Evolutionary conservation across 2,329 filamentous ascomycete genomes (phyloP).

Genomic region (Drechslerella coelobrocha): DNA sequence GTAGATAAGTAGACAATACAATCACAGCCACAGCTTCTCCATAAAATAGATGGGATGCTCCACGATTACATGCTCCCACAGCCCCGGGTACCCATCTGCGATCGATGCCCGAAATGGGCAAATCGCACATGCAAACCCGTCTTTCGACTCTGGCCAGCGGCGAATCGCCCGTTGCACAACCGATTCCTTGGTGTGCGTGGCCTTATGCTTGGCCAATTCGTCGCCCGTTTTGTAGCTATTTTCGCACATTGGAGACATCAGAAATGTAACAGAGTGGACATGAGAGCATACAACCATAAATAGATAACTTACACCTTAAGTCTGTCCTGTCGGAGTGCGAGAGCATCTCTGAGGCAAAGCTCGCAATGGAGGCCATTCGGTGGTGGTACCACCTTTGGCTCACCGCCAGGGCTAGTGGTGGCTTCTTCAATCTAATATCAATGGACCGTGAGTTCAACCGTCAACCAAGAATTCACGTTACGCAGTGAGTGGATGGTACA

Average conservation of each 20-base stretch:
- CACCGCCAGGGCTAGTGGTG: too few relatives aligned
- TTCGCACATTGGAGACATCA: neutral
- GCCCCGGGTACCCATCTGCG: constrained; percentile 23
- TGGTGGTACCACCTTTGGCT: neutral
- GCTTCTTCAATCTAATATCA: too few relatives aligned
- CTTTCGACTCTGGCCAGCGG: constrained; percentile 21
- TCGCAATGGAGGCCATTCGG: too few relatives aligned
- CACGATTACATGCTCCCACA: constrained; percentile 31
- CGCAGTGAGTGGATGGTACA: too few relatives aligned
- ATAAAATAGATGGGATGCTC: constrained; percentile 22
- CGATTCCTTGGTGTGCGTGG: constrained; percentile 18
- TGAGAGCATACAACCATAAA: neutral
- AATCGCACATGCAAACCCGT: constrained; percentile 22
- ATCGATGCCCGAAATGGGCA: constrained; percentile 15
- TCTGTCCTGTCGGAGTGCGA: neutral
- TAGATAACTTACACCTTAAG: neutral
- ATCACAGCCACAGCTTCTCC: constrained; percentile 15
- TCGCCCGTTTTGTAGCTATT: constrained; percentile 8
- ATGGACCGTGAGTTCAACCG: too few relatives aligned
- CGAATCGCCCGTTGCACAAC: constrained; percentile 24
- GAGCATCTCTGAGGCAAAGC: neutral
- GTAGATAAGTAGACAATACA: too few relatives aligned
- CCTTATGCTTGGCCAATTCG: constrained; percentile 27
- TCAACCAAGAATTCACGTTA: too few relatives aligned
- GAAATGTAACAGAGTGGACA: neutral